A percentile compares a stretch with the other conserved stretches of the same genome.
Conservation (phyloP, 805 yeast genomes). For the Candida gorgasii region DNA sequence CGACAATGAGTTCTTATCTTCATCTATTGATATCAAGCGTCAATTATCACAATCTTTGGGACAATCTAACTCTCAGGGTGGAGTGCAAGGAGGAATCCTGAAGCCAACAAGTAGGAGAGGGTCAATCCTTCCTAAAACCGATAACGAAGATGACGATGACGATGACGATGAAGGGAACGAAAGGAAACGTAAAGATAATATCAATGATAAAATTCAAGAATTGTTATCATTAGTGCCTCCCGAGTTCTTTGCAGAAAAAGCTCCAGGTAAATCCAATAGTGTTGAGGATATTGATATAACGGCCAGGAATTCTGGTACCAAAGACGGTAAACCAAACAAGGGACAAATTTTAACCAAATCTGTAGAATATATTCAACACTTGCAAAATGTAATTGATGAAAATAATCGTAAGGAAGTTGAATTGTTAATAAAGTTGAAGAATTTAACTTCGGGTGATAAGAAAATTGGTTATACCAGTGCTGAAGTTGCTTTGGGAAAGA, state of each 20-base stretch:
- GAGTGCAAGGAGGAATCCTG: slow-evolving; percentile 24
- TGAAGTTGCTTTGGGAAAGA: slow-evolving; percentile 68
- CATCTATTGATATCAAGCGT: slow-evolving; percentile 35
- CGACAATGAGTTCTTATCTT: slow-evolving; percentile 10
- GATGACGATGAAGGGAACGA: slow-evolving; percentile 40
- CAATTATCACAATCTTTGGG: slow-evolving; percentile 42
- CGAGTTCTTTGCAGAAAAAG: slow-evolving; percentile 33
- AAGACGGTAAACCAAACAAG: slow-evolving; percentile 82
- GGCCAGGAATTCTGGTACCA: slow-evolving; percentile 54
- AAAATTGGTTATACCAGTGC: slow-evolving; percentile 70
- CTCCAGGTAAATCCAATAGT: slow-evolving; percentile 14
- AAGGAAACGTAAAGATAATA: slow-evolving; percentile 43
- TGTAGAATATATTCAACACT: slow-evolving; percentile 65
- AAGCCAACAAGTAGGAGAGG: slow-evolving; percentile 42
- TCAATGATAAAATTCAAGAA: slow-evolving; percentile 47
- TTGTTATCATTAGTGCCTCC: slow-evolving; percentile 38
- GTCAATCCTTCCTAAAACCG: slow-evolving; percentile 26
- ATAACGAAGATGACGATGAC: slow-evolving; percentile 19
- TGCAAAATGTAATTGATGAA: slow-evolving; percentile 74
- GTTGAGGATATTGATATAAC: slow-evolving; percentile 26
- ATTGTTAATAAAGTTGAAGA: slow-evolving; percentile 58
- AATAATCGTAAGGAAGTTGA: slow-evolving; percentile 81
- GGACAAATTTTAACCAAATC: slow-evolving; percentile 78
- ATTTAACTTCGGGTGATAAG: slow-evolving; percentile 45
- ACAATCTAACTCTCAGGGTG: slow-evolving; percentile 8